Conservation (phyloP, 1,139 yeast genomes). For the Protomyces inundatus region DNA sequence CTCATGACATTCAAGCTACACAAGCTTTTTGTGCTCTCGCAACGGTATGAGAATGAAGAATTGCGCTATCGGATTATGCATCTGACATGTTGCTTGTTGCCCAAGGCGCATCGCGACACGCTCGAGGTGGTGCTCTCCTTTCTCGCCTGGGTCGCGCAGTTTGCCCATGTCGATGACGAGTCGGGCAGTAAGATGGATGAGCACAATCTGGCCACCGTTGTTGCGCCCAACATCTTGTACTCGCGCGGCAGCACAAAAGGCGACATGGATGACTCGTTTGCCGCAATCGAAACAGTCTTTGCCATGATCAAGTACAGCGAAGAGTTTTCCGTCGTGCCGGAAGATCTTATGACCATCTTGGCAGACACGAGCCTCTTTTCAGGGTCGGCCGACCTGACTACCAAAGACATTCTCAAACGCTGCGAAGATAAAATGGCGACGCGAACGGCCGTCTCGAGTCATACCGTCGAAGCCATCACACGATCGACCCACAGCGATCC, state of each 20-base stretch:
- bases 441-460: conserved; percentile 9
- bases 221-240: conserved; percentile 85
- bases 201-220: conserved; percentile 89
- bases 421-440: conserved; percentile 31
- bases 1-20: conserved; percentile 70
- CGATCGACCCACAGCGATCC: conserved; percentile 8
- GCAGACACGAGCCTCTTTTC: conserved; percentile 35
- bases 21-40: conserved; percentile 76
- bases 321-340: conserved; percentile 73
- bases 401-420: conserved; percentile 37
- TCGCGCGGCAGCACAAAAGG: conserved; percentile 44
- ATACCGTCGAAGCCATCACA: conserved; percentile 22
- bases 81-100: conserved; percentile 72
- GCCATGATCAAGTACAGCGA: conserved; percentile 78
- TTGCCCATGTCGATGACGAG: conserved; percentile 74
- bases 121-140: conserved; percentile 82
- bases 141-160: conserved; percentile 93
- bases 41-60: conserved; percentile 48
- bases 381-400: conserved; percentile 34
- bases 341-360: conserved; percentile 40
- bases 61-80: conserved; percentile 57
- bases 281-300: conserved; percentile 87
- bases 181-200: conserved; percentile 95
- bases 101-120: conserved; percentile 74
- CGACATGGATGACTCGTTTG: conserved; percentile 70